Percentiles rank a stretch among this genome's conserved stretches.
Evolutionary conservation across 2,329 filamentous ascomycete species (phyloP).

Genomic region (Nemania serpens): DNA sequence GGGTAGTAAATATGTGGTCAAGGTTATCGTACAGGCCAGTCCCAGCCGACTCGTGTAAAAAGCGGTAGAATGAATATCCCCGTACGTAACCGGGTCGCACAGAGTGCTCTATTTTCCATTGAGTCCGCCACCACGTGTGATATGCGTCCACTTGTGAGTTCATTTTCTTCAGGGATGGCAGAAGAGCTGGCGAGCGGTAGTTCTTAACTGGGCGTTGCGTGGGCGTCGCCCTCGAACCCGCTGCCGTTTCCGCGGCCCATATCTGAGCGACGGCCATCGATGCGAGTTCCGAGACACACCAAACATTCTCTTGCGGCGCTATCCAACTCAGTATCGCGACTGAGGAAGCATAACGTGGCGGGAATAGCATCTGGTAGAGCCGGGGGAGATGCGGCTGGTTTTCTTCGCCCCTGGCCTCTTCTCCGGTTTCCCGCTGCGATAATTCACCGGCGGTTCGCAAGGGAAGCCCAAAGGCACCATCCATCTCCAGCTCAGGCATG

Average conservation of each 20-base stretch:
- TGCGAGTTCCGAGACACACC: conserved; percentile 37
- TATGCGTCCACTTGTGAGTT: conserved; percentile 35
- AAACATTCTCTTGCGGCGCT: conserved; percentile 30
- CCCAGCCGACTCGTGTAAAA: conserved; percentile 36
- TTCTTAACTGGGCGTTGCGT: neutral
- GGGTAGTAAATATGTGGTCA: conserved; percentile 32
- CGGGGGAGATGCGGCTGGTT: conserved; percentile 27
- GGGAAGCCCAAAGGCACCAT: conserved; percentile 27
- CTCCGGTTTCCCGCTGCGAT: neutral
- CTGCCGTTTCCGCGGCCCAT: conserved; percentile 25
- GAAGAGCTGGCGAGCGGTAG: conserved; percentile 23
- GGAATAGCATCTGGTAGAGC: conserved; percentile 34
- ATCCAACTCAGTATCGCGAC: conserved; percentile 32
- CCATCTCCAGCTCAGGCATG: conserved; percentile 34
- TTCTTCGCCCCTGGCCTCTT: neutral
- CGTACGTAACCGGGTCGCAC: conserved; percentile 31
- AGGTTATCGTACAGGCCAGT: conserved; percentile 37
- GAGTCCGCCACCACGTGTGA: conserved; percentile 36
- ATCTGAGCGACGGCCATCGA: conserved; percentile 46
- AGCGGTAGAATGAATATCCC: conserved; percentile 33
- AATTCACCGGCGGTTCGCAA: conserved; percentile 15
- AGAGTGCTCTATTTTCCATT: conserved; percentile 32
- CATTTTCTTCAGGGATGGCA: conserved; percentile 34
- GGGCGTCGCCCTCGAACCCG: neutral
- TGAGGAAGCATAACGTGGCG: conserved; percentile 32